These are phyloP conservation scores for Schizosaccharomyces cryophilus DNA, from an alignment of 805 yeast species.

Conservation along the genomic window DNA sequence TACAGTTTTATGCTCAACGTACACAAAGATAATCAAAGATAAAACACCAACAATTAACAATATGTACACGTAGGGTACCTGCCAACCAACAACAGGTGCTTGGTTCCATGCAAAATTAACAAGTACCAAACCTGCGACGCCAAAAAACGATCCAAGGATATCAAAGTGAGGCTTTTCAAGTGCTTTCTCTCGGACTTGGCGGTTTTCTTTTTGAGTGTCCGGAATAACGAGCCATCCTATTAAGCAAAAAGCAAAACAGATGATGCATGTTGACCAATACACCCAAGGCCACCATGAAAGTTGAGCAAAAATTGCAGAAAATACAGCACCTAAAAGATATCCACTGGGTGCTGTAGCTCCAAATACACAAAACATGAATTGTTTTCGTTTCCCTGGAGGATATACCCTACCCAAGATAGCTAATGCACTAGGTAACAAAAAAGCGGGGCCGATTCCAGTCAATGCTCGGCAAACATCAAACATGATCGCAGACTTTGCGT, in stretches of 20 bases:
- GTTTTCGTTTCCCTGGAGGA: conserved; percentile 24
- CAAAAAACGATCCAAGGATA: conserved; percentile 28
- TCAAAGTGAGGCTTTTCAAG: conserved; percentile 16
- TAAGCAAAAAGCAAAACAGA: conserved; percentile 10
- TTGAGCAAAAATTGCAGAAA: conserved; percentile 25
- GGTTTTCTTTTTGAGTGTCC: conserved; percentile 21
- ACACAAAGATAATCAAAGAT: conserved; percentile 22
- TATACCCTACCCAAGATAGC: conserved; percentile 25
- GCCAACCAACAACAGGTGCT: conserved; percentile 53
- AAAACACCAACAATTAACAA: conserved; percentile 28
- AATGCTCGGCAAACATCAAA: conserved; percentile 26
- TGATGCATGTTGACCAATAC: conserved; percentile 25
- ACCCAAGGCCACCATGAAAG: conserved; percentile 37
- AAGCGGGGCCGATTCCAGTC: conserved; percentile 41
- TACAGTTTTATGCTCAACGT: conserved; percentile 23
- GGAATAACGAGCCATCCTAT: conserved; percentile 16
- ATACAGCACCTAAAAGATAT: conserved; percentile 28
- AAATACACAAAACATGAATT: conserved; percentile 29
- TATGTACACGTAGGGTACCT: conserved; percentile 28
- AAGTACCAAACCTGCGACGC: conserved; percentile 34
- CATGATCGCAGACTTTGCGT: conserved; percentile 18
- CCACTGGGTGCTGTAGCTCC: conserved; percentile 46
- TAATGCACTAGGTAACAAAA: conserved; percentile 33
- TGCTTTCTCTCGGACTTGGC: conserved; percentile 13
- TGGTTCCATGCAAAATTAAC: conserved; percentile 53